Evolutionary conservation across 768 basidiomycete genomes (phyloP).

Genomic region (Phaeotremella fagi): DNA sequence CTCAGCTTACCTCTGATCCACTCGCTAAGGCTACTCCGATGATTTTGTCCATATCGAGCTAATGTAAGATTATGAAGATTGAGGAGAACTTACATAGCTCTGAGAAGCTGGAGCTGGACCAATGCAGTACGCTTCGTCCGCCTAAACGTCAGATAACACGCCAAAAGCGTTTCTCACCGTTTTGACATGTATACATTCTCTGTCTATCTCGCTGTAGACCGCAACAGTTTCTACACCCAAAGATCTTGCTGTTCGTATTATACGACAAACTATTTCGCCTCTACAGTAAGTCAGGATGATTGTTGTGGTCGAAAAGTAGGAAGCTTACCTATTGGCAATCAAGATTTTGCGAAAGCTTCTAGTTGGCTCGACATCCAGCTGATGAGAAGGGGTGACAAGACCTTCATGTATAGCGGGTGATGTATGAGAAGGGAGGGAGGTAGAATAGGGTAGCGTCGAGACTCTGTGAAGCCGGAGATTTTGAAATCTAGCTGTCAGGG

Average conservation of each 20-base stretch:
- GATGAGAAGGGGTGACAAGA: background rate
- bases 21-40: slow-evolving; percentile 73
- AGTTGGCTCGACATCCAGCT: no score
- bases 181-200: slow-evolving; percentile 71
- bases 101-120: slow-evolving; percentile 84
- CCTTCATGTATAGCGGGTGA: background rate
- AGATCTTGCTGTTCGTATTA: slow-evolving; percentile 82
- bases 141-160: slow-evolving; percentile 49
- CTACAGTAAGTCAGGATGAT: slow-evolving; percentile 50
- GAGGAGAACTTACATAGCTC: slow-evolving; percentile 68
- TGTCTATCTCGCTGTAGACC: slow-evolving; percentile 84
- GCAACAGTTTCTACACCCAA: slow-evolving; percentile 88
- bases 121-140: slow-evolving; percentile 86
- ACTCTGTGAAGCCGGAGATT: no score
- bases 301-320: background rate
- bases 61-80: background rate
- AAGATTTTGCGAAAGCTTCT: slow-evolving; percentile 74
- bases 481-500: no score
- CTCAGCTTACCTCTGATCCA: slow-evolving; percentile 68
- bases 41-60: slow-evolving; percentile 85
- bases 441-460: no score
- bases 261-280: slow-evolving; percentile 92
- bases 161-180: slow-evolving; percentile 53
- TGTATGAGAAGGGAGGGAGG: background rate
- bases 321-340: slow-evolving; percentile 72